Base-by-base conservation (phyloP, 2,329 filamentous ascomycete genomes). In the Claviceps lovelessii region DNA sequence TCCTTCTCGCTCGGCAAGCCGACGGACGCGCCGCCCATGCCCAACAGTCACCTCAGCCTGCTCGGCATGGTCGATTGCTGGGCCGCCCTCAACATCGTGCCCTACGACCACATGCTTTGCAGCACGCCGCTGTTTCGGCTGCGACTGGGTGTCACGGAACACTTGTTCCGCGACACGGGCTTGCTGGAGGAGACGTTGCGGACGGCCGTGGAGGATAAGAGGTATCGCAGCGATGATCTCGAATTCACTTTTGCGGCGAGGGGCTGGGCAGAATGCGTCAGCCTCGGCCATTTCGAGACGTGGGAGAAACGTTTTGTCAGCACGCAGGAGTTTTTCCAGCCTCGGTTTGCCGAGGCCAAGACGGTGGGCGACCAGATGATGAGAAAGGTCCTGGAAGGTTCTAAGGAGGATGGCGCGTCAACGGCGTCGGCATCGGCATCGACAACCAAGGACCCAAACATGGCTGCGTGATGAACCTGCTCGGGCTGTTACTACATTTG, bases 101-200 rank as follows among this genome's bases (percentile, higher is more conserved):
- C 93, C 0, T 98, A 98, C 69, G 91, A 98, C 70, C 94, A 98
- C 74, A 98, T 98, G 90, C 94, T 98, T 61, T 98, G 93, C 74
- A 95, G 90, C 54, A 98, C 93, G 44, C 93, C 93, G 73, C 81
- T 97, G 49, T 98, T 98, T 75, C 86, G 93, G 52, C 81, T 98
- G 60, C 96, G 93, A 82, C 80, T 98, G 39, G 93, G 93, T 55
- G 94, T 96, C n/a, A 91, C 90, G 1, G 93, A 98, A 72, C 91
- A 95, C 67, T 77, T 98, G 42, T 98, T 96, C 75, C 85, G 90
- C 60, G 90, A 90, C 64, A 77, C 81, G 19, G 80, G 79, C 3
- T 75, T 95, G 53, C 81, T 98, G 15, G 85, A 95, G 52, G 89
- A 93, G 66, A 86, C 86, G 29, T 80, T 98, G 61, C 79, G 85